Base-by-base conservation (phyloP, 495 filamentous ascomycete genomes). In the Xylaria longipes region DNA sequence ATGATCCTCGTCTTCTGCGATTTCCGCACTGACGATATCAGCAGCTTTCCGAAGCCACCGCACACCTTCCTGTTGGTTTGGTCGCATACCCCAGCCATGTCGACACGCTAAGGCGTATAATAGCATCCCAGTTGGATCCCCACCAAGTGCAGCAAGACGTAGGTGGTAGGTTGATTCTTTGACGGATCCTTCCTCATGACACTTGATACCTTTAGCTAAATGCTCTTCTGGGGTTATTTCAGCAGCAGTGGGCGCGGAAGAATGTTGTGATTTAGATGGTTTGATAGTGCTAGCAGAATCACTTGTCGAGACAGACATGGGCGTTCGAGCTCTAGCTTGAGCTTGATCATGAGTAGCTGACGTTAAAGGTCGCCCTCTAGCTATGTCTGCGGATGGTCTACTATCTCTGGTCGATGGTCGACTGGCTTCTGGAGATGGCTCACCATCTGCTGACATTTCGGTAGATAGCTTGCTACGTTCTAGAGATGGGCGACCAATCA, bases 21-120 rank as follows among this genome's bases (percentile, higher is more conserved):
- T 88, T 76, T 98, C 96, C 37, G 92, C 80, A 41, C 90, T 89
- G 9, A 92, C 92, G n/a, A 88, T 90, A 73, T 97, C 93, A 50
- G 94, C 94, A 5, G 97, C 96, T 73, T 93, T 94, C 37, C 92
- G 89, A 60, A 97, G 83, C 96, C 96, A 99, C 75, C 89, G 88
- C 3, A 98, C 92, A 11, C 92, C 97, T 82, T 99, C 96, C 43
- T 85, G 85, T 73, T 91, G 93, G 78, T 97, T 97, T 22, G 93
- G 88, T 22, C 93, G 89, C 93, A 98, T 97, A 12, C 96, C 96
- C 96, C 96, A 99, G 35, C 96, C 96, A 78, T 98, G 96, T n/a
- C 97, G 89, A 77, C 95, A 97, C 41, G 96, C 97, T 50, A 99
- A 87, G 6, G 95, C 97, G 80, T 97, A 99, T 11, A 98, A 85